Evolutionary conservation across 2,329 filamentous ascomycete genomes (phyloP), one percentile per base, ranked within the genome.

Genomic region (Aspergillus pseudoviridinutans): DNA sequence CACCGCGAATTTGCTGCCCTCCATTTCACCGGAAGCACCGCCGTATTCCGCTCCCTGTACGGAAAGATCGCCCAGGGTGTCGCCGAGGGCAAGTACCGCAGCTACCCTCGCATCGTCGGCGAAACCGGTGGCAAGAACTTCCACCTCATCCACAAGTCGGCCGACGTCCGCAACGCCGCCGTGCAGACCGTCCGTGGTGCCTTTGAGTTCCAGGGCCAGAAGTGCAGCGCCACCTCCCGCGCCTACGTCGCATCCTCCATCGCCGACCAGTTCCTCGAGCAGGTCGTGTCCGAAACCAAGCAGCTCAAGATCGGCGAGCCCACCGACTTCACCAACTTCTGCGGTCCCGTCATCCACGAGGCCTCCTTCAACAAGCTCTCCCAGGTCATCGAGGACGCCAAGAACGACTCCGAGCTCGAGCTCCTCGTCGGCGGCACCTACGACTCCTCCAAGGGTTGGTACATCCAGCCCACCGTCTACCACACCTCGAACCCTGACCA

Each of bases 61-160:
- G 91, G 91, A 20, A 85, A 91, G 73, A 96, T 97, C 67, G 90
- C 91, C 10, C 80, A 84, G 62, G 90, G 90, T 44, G 87, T 95
- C 22, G 89, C 90, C 4, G 86, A 92, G 69, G 91, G 89, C 61
- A 88, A 85, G 58, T 97, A 96, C 79, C 81, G 82, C 61, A 87
- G 88, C 66, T 97, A 97, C 76, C 92, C 91, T 49, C 87, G 91
- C 66, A 89, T 96, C 62, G 90, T 96, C 4, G 91, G 91, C 59
- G 91, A 96, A 81, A 96, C 91, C 28, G 91, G 91, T 59, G 91
- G 91, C 72, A 96, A 96, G 85, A 96, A 96, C 81, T 96, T 92
- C 82, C 91, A 95, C 75, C 77, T 96, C 53, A 76, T 96, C 32
- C 91, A 96, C 79, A 79, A 81, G 49, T 87, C 86, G 3, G 91